Evolutionary conservation across 805 yeast species (phyloP), one percentile per base, ranked within the genome.

Genomic region (Ogataea ganodermae): DNA sequence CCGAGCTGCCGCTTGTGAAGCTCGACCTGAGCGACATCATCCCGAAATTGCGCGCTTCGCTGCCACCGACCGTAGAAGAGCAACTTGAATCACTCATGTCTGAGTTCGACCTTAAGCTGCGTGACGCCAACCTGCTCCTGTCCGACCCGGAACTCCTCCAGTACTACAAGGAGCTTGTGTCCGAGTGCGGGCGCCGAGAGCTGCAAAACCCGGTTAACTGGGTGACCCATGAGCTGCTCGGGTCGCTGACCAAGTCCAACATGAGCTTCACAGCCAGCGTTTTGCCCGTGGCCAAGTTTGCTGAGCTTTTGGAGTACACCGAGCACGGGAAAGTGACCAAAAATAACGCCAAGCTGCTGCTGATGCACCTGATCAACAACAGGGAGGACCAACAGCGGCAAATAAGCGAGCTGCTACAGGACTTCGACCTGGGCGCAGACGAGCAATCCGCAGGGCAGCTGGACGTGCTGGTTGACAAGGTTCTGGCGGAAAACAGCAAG

Each of bases 221-320:
- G 96, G 65, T 89, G 7, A 80, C 89, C 6, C 91, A 92, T 66
- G 91, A 89, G 53, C 68, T 89, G 33, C 59, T 89, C 14, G 97
- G 97, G 0, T 71, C 80, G 12, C 71, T 88, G 50, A 73, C 80
- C 6, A 82, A 80, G 59, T 71, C 79, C 6, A 70, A 75, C 20
- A 39, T 70, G 27, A 52, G 46, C 10, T 73, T 78, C 48, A 56
- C 59, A 31, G 47, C 51, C 0, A 50, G 62, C 3, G 48, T 66
- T 13, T 59, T 76, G 7, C 66, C 81, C 0, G 71, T 78, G 0
- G 47, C 59, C 0, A 71, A 68, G 32, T 71, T 91, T 35, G 72
- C 81, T 0, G 81, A 81, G 32, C 64, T 92, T 9, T 69, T 91
- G 23, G 45, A 57, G 1, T 59, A 74, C n/a, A 77, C 89, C 0